phyloP scores from a whole-genome alignment of 2,329 filamentous ascomycete genomes.

The Colletotrichum limetticola region DNA sequence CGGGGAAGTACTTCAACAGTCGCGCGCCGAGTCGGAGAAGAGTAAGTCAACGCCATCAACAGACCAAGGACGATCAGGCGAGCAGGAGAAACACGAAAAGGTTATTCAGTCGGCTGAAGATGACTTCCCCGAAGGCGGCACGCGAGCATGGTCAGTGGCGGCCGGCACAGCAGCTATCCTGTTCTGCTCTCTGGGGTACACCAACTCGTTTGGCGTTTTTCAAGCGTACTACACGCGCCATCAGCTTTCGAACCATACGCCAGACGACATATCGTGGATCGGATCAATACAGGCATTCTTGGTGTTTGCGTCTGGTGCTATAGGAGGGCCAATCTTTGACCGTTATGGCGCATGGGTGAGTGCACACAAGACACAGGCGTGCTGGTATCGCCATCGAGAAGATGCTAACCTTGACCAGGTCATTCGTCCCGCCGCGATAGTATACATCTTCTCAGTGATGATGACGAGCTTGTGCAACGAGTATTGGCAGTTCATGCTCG shows the following conservation, averaged over 20 bases:
- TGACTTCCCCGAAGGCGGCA: conserved; percentile 44
- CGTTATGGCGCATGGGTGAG: conserved; percentile 37
- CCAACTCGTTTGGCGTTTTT: conserved; percentile 42
- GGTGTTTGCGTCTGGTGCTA: conserved; percentile 37
- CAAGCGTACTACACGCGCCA: conserved; percentile 41
- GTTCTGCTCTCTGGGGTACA: conserved; percentile 42
- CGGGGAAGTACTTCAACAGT: background rate
- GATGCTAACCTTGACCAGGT: conserved; percentile 20
- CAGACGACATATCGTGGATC: conserved; percentile 43
- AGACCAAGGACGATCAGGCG: background rate
- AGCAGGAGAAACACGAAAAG: conserved; percentile 14
- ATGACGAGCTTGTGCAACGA: conserved; percentile 48
- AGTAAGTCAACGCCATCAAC: background rate
- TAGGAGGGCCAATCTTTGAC: conserved; percentile 37
- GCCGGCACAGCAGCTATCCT: conserved; percentile 47
- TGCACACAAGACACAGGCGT: background rate
- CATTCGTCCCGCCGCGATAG: conserved; percentile 31
- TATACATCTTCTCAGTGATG: conserved; percentile 42
- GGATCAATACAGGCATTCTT: conserved; percentile 40
- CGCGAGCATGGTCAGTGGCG: conserved; percentile 54
- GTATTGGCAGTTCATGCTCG: conserved; percentile 54
- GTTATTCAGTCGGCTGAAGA: background rate
- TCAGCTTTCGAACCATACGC: conserved; percentile 37
- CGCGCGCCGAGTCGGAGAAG: background rate
- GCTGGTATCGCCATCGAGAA: background rate